Conservation (phyloP, 352 stramenopile genomes). For the Phytophthora crassamura region DNA sequence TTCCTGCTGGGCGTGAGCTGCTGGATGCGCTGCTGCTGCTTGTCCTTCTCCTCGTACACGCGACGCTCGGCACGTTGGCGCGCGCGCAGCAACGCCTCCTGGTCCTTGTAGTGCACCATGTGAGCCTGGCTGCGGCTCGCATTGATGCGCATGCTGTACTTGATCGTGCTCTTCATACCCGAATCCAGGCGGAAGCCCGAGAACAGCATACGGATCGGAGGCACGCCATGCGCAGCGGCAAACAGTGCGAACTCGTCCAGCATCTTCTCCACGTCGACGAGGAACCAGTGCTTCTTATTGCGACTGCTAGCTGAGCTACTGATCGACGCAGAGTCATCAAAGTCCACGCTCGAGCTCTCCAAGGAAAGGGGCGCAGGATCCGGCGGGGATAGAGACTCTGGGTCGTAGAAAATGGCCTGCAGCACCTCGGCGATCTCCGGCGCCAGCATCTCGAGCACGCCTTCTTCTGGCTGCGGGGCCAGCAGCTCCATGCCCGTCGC, state of each 20-base stretch:
- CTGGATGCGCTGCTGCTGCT: conserved; percentile 63
- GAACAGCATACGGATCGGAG: conserved; percentile 62
- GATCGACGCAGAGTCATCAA: conserved; percentile 29
- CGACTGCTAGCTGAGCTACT: conserved; percentile 28
- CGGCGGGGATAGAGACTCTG: conserved; percentile 16
- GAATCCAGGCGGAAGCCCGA: conserved; percentile 75
- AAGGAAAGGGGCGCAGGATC: conserved; percentile 10
- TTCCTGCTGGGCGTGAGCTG: conserved; percentile 49
- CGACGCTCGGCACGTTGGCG: conserved; percentile 67
- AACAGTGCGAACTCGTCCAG: conserved; percentile 54
- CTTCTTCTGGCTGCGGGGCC: conserved; percentile 47
- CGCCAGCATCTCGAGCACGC: conserved; percentile 56
- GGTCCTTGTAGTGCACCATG: conserved; percentile 73
- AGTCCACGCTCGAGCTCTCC: conserved; percentile 15
- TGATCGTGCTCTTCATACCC: conserved; percentile 77
- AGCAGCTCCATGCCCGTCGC: conserved; percentile 66
- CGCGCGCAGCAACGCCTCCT: conserved; percentile 53
- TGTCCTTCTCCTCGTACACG: conserved; percentile 73
- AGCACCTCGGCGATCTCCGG: conserved; percentile 70
- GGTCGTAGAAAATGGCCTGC: conserved; percentile 56
- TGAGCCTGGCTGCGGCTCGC: conserved; percentile 71
- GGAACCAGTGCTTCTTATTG: conserved; percentile 44
- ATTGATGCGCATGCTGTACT: conserved; percentile 82
- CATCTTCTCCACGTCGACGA: conserved; percentile 50
- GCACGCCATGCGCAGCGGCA: conserved; percentile 32